Evolutionary conservation across 2,329 filamentous ascomycete genomes (phyloP), one percentile per base, ranked within the genome.

Genomic region (Microcera coccophila): DNA sequence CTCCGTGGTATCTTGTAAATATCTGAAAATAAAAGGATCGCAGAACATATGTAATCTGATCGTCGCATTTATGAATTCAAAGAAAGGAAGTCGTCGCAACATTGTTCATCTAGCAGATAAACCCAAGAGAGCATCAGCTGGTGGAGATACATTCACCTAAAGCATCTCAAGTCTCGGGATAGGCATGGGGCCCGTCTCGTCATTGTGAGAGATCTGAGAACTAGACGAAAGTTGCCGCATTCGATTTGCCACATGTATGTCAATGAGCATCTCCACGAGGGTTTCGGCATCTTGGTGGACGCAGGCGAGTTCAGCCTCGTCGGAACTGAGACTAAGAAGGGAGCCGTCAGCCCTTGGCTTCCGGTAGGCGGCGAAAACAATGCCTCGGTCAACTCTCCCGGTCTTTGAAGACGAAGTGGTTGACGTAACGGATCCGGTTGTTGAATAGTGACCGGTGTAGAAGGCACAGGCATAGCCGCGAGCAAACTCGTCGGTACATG

Each of bases 281-380:
- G 67, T 66, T 58, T 77, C 73, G 3, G 75, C 76, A 48, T 79
- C 75, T 17, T 61, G 58, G 44, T 73, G 63, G 8, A 80, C 62
- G 15, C 64, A 63, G 8, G 66, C 66, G 3, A 79, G 68, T 50
- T 77, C 72, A 7, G 62, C 61, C 10, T 62, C 57, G 17, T 46
- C 54, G 22, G 63, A 63, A 42, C 59, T 62, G 36, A 65, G 65
- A 11, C 61, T 61, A 11, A 64, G 56, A 31, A 63, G 61, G 21
- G 55, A 58, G 14, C 64, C 64, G 18, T 68, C 68, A 7, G 56
- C 58, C 32, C 65, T 62, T 14, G 73, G 72, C 47, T 73, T 72
- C 17, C 75, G 68, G 50, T 79, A 79, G 0, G 74, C 76, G 1
- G 75, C 76, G 41, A 80, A 80, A 4, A 79, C 71, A 44, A 80